Base-by-base conservation (phyloP, 495 filamentous ascomycete genomes). In the Hamigera avellanea region DNA sequence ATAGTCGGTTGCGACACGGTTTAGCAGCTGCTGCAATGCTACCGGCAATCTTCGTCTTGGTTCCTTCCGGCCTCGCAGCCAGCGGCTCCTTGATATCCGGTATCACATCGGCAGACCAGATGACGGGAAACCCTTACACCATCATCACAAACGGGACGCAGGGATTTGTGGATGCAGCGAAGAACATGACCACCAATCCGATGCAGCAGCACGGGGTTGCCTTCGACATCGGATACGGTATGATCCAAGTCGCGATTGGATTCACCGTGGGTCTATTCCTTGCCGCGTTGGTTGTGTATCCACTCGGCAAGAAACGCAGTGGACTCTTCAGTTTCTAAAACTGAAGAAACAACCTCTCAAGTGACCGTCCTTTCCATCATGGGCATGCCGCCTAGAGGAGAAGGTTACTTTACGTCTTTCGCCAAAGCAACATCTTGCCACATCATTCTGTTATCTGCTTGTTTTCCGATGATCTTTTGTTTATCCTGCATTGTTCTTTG, bases 41-140 rank as follows among this genome's bases (percentile, higher is more conserved):
- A 0, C 89, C 89, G 1, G 89, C 84, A 3, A 94, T 98, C 42
- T 93, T 93, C 47, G 89, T 98, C 4, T 83, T 91, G 36, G 91
- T 98, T 4, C 89, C 89, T 2, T 86, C 80, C 10, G 89, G 88
- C 3, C 68, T 98, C 9, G 85, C 91, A 1, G 86, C 86, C 3
- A 76, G 75, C 19, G 89, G 89, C 1, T 84, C 79, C 8, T 59
- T 95, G 40, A 67, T 98, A 10, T 78, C 75, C n/a, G 89, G 91
- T 6, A 69, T 98, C 26, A 76, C 75, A n/a, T 79, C 75, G 10
- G 89, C 86, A 1, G 77, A 94, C 48, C 72, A 86, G 47, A 76
- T 96, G 38, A 80, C 73, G 9, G 57, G 58, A 1, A 64, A 64
- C 1, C 54, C 50, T 2, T 57, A 70, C 48, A 58, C 64, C 33